Evolutionary conservation across 495 filamentous ascomycete species (phyloP).

Genomic region (Penicillium turbatum): DNA sequence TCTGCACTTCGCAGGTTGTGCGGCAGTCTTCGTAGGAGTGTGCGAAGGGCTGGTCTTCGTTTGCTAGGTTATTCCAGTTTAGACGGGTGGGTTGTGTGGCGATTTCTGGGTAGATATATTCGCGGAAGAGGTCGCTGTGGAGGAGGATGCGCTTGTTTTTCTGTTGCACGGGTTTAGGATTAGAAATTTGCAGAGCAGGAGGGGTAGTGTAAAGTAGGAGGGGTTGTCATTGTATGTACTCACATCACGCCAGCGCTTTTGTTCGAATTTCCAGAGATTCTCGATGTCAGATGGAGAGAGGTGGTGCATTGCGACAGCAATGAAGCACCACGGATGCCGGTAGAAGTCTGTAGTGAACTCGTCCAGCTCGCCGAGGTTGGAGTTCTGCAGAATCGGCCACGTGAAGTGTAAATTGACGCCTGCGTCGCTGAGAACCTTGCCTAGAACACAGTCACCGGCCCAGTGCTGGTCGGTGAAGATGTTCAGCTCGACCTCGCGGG

Average conservation of each 20-base stretch:
- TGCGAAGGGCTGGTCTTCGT: constrained; percentile 32
- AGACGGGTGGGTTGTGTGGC: constrained; percentile 23
- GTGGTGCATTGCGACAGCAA: constrained; percentile 55
- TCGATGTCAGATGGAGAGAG: constrained; percentile 34
- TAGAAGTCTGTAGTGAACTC: constrained; percentile 40
- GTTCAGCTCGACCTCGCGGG: constrained; percentile 49
- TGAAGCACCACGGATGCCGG: constrained; percentile 51
- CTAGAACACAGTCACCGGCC: constrained; percentile 66
- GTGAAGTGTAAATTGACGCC: constrained; percentile 46
- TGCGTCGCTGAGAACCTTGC: constrained; percentile 52
- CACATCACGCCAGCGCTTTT: constrained; percentile 35
- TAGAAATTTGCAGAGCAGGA: not conserved
- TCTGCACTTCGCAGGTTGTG: constrained; percentile 24
- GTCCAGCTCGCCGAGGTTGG: constrained; percentile 42
- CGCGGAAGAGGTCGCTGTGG: constrained; percentile 43
- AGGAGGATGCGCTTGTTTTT: constrained; percentile 36
- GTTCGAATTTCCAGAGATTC: constrained; percentile 40
- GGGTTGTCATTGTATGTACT: constrained; percentile 6
- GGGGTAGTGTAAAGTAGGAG: not conserved
- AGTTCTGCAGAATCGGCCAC: constrained; percentile 51
- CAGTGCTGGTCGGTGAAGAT: constrained; percentile 52
- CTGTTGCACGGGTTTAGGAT: constrained; percentile 11
- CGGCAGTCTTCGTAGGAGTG: constrained; percentile 36
- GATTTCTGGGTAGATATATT: constrained; percentile 39
- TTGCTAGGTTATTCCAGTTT: constrained; percentile 45